Evolutionary conservation across 768 basidiomycete species (phyloP).

Genomic region (Chalciporus piperatus): DNA sequence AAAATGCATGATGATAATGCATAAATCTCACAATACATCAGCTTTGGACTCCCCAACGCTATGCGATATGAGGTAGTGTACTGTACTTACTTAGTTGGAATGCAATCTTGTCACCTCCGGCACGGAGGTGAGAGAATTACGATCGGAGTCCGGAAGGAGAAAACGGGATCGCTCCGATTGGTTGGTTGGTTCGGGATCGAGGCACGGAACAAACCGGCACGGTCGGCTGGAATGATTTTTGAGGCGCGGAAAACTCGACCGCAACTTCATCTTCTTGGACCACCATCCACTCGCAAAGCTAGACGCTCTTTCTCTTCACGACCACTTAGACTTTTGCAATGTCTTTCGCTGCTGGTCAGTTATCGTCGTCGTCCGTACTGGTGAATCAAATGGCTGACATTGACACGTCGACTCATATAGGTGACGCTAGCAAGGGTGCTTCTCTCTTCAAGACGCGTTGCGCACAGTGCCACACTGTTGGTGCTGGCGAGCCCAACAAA

Average conservation of each 20-base stretch:
- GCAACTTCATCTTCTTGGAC: not conserved
- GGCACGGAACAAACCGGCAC: constrained; percentile 28
- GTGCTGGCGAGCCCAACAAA: constrained; percentile 72
- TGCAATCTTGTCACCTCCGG: no score
- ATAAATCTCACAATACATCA: no score
- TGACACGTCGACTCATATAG: constrained; percentile 30
- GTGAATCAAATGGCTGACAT: constrained; percentile 5
- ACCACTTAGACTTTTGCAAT: constrained; percentile 25
- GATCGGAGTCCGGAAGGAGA: no score
- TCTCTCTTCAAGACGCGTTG: constrained; percentile 95
- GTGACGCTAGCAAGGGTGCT: constrained; percentile 90
- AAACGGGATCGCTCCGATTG: constrained; percentile 21
- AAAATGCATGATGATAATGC: no score
- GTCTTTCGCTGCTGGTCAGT: constrained; percentile 45
- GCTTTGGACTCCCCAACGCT: no score
- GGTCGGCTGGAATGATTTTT: constrained; percentile 23
- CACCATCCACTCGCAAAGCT: constrained; percentile 10
- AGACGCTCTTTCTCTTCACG: constrained; percentile 1
- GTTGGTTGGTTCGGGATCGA: constrained; percentile 17
- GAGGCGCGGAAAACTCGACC: constrained; percentile 11
- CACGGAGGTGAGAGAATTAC: no score
- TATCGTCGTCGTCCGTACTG: not conserved
- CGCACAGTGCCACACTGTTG: constrained; percentile 91
- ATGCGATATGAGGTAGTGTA: no score
- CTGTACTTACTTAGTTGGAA: no score